A percentile compares a stretch with the other conserved stretches of the same genome.
These are phyloP conservation scores for Recurvomyces mirabilis DNA, from an alignment of 495 filamentous ascomycete genomes.

Conservation along the genomic window DNA sequence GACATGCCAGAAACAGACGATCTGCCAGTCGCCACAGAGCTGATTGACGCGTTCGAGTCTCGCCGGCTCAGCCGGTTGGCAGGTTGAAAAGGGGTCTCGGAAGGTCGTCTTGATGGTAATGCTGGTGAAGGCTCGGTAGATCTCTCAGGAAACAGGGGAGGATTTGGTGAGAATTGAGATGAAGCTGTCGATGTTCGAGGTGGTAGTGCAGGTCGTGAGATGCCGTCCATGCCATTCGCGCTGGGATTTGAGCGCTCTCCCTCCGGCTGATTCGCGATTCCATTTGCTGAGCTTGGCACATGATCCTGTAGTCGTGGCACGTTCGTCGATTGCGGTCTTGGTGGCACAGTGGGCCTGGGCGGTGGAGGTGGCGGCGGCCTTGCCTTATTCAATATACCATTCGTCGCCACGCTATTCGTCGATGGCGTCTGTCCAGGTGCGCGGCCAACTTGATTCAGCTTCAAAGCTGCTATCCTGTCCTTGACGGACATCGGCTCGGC, in stretches of 20 bases:
- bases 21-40: constrained; percentile 26
- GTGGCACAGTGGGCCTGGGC: constrained; percentile 24
- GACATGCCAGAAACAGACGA: constrained; percentile 26
- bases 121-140: constrained; percentile 35
- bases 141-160: constrained; percentile 41
- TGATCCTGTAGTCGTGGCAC: constrained; percentile 33
- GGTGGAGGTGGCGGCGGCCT: constrained; percentile 30
- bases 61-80: constrained; percentile 22
- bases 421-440: constrained; percentile 26
- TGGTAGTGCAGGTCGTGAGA: constrained; percentile 37
- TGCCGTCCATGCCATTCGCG: constrained; percentile 21
- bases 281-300: constrained; percentile 26
- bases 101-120: constrained; percentile 33
- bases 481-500: constrained; percentile 1
- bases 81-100: constrained; percentile 27
- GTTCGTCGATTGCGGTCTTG: constrained; percentile 34
- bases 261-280: constrained; percentile 37
- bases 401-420: constrained; percentile 22
- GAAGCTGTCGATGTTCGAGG: constrained; percentile 29
- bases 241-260: constrained; percentile 3
- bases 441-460: constrained; percentile 42
- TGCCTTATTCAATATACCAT: constrained; percentile 9
- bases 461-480: constrained; percentile 42
- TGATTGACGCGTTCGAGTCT: constrained; percentile 27
- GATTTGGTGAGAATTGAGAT: constrained; percentile 27